Conservation (phyloP, 2,329 filamentous ascomycete genomes). For the Talaromyces piceae region DNA sequence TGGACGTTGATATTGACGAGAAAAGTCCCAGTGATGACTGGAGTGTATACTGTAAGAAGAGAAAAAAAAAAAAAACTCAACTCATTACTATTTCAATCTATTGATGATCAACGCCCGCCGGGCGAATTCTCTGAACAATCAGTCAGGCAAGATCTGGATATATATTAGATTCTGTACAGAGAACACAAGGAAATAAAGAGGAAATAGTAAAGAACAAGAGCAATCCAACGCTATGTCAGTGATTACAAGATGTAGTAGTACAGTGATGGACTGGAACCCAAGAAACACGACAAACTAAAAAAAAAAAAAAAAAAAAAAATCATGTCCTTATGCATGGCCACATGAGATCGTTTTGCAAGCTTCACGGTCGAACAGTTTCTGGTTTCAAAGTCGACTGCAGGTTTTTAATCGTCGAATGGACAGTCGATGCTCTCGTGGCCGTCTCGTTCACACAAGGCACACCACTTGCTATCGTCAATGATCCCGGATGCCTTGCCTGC, state of each 20-base stretch:
- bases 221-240: neutral
- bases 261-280: neutral
- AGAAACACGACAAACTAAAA: neutral
- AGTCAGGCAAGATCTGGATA: neutral
- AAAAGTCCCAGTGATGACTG: too few species aligned
- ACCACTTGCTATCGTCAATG: slow-evolving; percentile 86
- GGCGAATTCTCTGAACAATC: too few species aligned
- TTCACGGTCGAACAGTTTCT: too few species aligned
- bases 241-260: neutral
- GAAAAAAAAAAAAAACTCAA: neutral
- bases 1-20: too few species aligned
- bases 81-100: neutral
- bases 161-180: neutral
- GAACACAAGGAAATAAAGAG: slow-evolving; percentile 8
- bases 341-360: slow-evolving; percentile 5
- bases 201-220: slow-evolving; percentile 6
- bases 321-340: slow-evolving; percentile 2
- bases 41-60: too few species aligned
- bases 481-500: slow-evolving; percentile 72
- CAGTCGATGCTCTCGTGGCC: slow-evolving; percentile 95
- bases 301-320: neutral
- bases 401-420: slow-evolving; percentile 73
- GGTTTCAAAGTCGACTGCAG: neutral
- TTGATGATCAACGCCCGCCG: too few species aligned
- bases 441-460: slow-evolving; percentile 89